Evolutionary conservation across 179 eudicot species (phyloP), one percentile per base, ranked within the genome.

Genomic region (Vitellaria paradoxa): DNA sequence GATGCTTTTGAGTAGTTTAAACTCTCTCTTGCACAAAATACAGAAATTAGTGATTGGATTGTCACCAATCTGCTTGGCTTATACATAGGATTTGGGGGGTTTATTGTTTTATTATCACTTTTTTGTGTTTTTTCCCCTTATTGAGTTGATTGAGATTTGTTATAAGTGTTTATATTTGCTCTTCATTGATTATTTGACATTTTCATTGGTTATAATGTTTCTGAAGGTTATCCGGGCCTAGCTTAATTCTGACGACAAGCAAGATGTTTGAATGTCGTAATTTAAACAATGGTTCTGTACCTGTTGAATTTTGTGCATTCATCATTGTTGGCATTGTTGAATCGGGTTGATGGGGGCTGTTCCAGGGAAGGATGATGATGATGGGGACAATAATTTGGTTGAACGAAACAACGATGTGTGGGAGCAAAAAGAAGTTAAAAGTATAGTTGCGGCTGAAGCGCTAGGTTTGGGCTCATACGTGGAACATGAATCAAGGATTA

Each of bases 351-450:
- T 65, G 74, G 75, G 59, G 49, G 65, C 71, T 63, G 81, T 60
- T 45, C 73, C 65, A 67, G 77, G 73, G 77, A 83, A 71, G 17
- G 68, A 80, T 78, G 77, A 80, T 66, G 78, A 81, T 73, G 72
- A 69, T 18, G 76, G 70, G 49, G 64, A 70, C 66, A 73, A 72
- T 65, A 78, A 63, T 50, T 61, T 76, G 63, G 72, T 60, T 9
- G 81, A 53, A 24, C 12, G 55, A 47, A 65, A 56, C 11, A 73
- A 64, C 65, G 62, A 6, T 26, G 42, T 63, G 61, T 70, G 77
- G 26, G 46, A 77, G 45, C 56, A 66, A 17, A 76, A 65, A 59
- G 64, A 49, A 23, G 64, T 69, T 47, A 72, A 77, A 42, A 73
- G 55, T 55, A 83, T 78, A 50, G 61, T 21, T 15, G 55, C 46